These are phyloP conservation scores for Furcasterigmium sp. DNA, from an alignment of 2,329 filamentous ascomycete species.

Conservation along the genomic window DNA sequence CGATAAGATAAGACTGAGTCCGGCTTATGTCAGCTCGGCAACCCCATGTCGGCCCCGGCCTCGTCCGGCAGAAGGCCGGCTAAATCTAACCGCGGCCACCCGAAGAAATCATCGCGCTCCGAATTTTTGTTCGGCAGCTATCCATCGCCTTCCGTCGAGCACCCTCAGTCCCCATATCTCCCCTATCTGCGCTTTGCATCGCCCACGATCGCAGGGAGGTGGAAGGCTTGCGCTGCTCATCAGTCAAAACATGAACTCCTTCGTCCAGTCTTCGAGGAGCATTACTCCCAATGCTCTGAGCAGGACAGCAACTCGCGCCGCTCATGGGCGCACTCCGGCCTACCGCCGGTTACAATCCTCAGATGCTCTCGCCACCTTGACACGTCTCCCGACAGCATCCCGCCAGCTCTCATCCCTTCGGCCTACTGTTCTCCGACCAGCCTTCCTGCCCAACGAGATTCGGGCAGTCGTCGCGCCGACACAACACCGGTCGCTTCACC, in stretches of 20 bases:
- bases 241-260: conserved; percentile 35
- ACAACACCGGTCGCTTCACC: conserved; percentile 32
- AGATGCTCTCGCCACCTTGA: conserved; percentile 22
- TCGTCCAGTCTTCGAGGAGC: conserved; percentile 35
- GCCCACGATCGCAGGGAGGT: conserved; percentile 21
- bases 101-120: conserved; percentile 12
- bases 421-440: conserved; percentile 36
- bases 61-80: neutral
- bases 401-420: conserved; percentile 21
- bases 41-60: neutral
- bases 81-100: neutral
- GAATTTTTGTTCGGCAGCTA: conserved; percentile 28
- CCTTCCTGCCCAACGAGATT: conserved; percentile 36
- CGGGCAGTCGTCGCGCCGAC: conserved; percentile 26
- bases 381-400: conserved; percentile 19
- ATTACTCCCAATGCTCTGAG: conserved; percentile 35
- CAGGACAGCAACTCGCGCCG: conserved; percentile 32
- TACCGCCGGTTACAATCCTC: conserved; percentile 39
- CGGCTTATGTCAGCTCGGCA: neutral
- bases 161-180: conserved; percentile 14
- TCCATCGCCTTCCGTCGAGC: conserved; percentile 20
- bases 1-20: too few species aligned
- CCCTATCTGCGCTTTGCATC: conserved; percentile 16
- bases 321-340: conserved; percentile 39
- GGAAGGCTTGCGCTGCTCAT: conserved; percentile 17